Percentiles rank a stretch among this genome's conserved stretches.
Evolutionary conservation across 148 eudicot species (phyloP).

Genomic region (Silene latifolia): DNA sequence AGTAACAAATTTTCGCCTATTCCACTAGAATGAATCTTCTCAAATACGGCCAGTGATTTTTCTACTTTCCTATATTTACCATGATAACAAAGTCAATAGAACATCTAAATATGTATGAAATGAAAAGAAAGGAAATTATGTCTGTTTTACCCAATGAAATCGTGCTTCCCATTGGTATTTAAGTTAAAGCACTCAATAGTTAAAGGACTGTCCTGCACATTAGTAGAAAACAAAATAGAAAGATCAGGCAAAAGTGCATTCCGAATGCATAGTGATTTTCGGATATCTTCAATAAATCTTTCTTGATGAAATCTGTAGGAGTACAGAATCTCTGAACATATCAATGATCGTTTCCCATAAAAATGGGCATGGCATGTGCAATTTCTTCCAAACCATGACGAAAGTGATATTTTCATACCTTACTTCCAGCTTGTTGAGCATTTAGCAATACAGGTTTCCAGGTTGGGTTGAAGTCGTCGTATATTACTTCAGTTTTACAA

Average conservation of each 20-base stretch:
- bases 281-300: not conserved
- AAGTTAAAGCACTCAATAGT: slow-evolving; percentile 84
- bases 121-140: slow-evolving; percentile 1
- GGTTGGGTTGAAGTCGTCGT: slow-evolving; percentile 69
- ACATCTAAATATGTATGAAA: slow-evolving; percentile 10
- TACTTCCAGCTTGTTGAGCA: slow-evolving; percentile 77
- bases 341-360: not conserved
- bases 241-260: slow-evolving; percentile 6
- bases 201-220: slow-evolving; percentile 83
- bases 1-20: slow-evolving; percentile 56
- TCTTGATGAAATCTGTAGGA: not conserved
- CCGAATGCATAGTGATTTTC: not conserved
- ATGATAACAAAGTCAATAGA: slow-evolving; percentile 21
- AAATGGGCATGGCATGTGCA: not conserved
- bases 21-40: slow-evolving; percentile 59
- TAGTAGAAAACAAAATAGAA: slow-evolving; percentile 18
- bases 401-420: slow-evolving; percentile 43
- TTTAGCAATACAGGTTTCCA: slow-evolving; percentile 77
- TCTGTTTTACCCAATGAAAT: slow-evolving; percentile 66
- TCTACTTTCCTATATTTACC: slow-evolving; percentile 56
- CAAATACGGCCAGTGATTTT: slow-evolving; percentile 68
- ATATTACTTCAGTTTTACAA: slow-evolving; percentile 87
- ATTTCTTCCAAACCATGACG: not conserved
- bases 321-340: not conserved
- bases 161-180: slow-evolving; percentile 90